Evolutionary conservation across 306 rosid genomes (phyloP), one percentile per base, ranked within the genome.

Genomic region (Carpinus fangiana): DNA sequence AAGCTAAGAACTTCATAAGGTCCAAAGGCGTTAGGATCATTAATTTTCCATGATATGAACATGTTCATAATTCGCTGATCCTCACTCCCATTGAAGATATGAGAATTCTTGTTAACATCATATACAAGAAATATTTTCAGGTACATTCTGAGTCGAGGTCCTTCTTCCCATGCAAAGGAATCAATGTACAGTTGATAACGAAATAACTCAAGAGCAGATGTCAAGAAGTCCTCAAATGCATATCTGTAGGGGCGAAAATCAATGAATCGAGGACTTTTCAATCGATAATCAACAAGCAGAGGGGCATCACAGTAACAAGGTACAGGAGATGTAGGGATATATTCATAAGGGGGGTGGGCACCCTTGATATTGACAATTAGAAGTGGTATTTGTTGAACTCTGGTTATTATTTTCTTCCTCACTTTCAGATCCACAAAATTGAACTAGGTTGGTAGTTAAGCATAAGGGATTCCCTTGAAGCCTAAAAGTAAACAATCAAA

Each of bases 211-310:
- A 93, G 87, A 80, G 86, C 90, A 59, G 54, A 0, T 68, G 90
- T 83, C 83, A 95, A 72, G 76, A 86, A 90, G 12, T 31, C 0
- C 76, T 83, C 73, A 79, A 90, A 96, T 7, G 3, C 17, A 26
- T 12, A 6, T 80, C 17, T 65, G 80, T 72, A 91, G 26, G 97
- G 90, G 56, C 0, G 57, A 75, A 96, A 91, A 75, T 88, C 88
- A 9, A 71, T 73, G 88, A 96, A 93, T 70, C 92, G 94, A 1
- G 99, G 99, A 90, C 99, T 96, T 87, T 96, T 96, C 76, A 96
- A 66, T 68, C 97, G 98, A 80, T 91, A 93, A 41, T 21, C 84
- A 74, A 91, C 74, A 12, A 72, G 72, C 26, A 96, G 88, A 41
- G 99, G 99, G 55, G 64, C 84, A 34, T 89, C 96, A 82, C 99